A percentile compares a stretch with the other conserved stretches of the same genome.
These are phyloP conservation scores for Metarhizium brunneum DNA, from an alignment of 2,329 filamentous ascomycete genomes.

Conservation along the genomic window DNA sequence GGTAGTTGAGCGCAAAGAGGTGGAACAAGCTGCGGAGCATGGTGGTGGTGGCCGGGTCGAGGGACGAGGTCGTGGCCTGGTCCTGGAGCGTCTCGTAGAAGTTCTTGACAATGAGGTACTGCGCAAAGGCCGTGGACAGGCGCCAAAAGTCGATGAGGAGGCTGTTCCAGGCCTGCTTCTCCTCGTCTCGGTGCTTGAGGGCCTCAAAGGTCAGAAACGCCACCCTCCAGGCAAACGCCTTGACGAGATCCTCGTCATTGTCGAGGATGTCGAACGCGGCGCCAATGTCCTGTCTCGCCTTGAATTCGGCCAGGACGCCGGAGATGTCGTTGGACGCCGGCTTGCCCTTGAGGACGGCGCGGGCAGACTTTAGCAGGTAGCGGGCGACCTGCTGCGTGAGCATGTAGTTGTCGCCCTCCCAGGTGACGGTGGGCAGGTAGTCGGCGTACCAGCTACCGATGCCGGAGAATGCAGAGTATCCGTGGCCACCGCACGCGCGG, in stretches of 20 bases:
- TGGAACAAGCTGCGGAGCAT: constrained; percentile 68
- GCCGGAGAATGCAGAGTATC: constrained; percentile 67
- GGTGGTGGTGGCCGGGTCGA: constrained; percentile 47
- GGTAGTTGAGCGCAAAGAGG: constrained; percentile 59
- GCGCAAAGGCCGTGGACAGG: constrained; percentile 63
- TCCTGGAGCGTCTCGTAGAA: constrained; percentile 42
- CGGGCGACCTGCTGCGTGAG: constrained; percentile 69
- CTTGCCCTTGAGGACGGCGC: constrained; percentile 57
- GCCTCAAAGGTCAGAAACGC: constrained; percentile 69
- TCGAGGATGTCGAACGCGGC: constrained; percentile 68
- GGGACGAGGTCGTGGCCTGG: constrained; percentile 36
- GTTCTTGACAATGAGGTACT: constrained; percentile 71
- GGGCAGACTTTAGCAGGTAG: constrained; percentile 68
- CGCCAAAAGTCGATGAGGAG: constrained; percentile 72
- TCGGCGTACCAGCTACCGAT: constrained; percentile 68
- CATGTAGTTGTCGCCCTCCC: constrained; percentile 80
- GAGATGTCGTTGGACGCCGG: constrained; percentile 19
- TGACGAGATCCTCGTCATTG: constrained; percentile 60
- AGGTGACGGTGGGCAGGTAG: constrained; percentile 60
- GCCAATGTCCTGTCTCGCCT: constrained; percentile 57
- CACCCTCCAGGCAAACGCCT: constrained; percentile 67
- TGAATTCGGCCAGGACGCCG: constrained; percentile 55
- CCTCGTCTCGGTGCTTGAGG: constrained; percentile 62
- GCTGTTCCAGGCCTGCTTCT: constrained; percentile 71
- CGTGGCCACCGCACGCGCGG: constrained; percentile 68